Evolutionary conservation across 176 grass and related monocot genomes (phyloP), one percentile per base, ranked within the genome.

Genomic region (Phoenix roebelenii): DNA sequence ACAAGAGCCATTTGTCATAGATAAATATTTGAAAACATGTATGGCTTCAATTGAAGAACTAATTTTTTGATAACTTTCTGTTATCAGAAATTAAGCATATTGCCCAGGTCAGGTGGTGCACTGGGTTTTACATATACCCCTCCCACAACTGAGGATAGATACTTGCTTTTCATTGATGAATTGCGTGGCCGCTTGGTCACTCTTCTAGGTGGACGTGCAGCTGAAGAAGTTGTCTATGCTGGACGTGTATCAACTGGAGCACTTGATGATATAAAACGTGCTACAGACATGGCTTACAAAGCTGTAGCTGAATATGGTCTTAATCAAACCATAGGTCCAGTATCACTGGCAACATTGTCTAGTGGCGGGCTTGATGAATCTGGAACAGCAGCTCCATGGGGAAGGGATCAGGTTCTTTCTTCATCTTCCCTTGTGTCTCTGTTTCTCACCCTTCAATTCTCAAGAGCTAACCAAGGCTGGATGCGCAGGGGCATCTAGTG

Each of bases 271-370:
- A 98, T 98, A 75, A 92, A 79, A 57, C 85, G 82, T 32, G 94
- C 88, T 25, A 98, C 94, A 49, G 94, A 98, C 66, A 93, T 98
- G 85, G 88, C 94, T 24, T 98, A 98, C 74, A 98, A 98, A 74
- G 94, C 88, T 49, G 82, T 98, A 52, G 94, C 94, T 67, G 94
- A 99, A 65, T 99, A 89, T n/a, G 88, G 94, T 63, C 84, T 99
- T 77, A 98, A 80, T 77, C 70, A 81, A 57, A 81, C 72, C 7
- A 83, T 98, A 3, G 88, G 94, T 49, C 94, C 94, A 62, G 67
- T 98, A 69, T 92, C 87, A 73, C 19, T 98, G 70, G 79, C 79
- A 54, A 98, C 87, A 59, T 78, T 93, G 53, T 98, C 94, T 55
- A 76, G 75, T 48, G 94, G 94, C 70, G 94, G 94, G 17, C 71